Evolutionary conservation across 352 stramenopile genomes (phyloP).

Genomic region (Elongisporangium prolatum): DNA sequence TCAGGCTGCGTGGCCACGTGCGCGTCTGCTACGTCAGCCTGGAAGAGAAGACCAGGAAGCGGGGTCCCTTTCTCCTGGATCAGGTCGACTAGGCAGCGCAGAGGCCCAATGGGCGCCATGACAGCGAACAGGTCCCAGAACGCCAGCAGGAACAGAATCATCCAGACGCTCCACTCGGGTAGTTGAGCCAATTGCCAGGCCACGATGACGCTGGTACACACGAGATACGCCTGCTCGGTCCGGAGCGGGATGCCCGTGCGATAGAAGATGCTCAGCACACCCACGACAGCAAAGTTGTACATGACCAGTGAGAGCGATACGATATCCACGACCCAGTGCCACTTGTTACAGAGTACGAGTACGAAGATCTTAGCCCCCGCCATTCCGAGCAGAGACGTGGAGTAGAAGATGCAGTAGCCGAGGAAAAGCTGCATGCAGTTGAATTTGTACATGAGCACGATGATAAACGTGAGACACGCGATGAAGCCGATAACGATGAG

Average conservation of each 20-base stretch:
- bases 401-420: constrained; percentile 78
- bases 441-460: constrained; percentile 84
- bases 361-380: constrained; percentile 71
- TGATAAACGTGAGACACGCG: constrained; percentile 63
- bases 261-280: constrained; percentile 85
- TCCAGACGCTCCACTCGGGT: constrained; percentile 90
- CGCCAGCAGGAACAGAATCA: constrained; percentile 89
- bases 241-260: constrained; percentile 69
- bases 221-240: constrained; percentile 89
- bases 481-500: constrained; percentile 81
- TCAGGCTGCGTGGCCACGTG: constrained; percentile 18
- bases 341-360: constrained; percentile 41
- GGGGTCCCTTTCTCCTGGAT: constrained; percentile 86
- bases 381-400: constrained; percentile 56
- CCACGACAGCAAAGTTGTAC: constrained; percentile 87
- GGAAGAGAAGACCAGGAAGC: constrained; percentile 93
- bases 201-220: constrained; percentile 93
- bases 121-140: constrained; percentile 98
- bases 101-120: constrained; percentile 92
- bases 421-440: constrained; percentile 73
- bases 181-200: constrained; percentile 95
- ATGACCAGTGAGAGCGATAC: constrained; percentile 66
- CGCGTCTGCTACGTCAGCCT: constrained; percentile 70
- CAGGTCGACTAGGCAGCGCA: constrained; percentile 91
- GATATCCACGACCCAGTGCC: constrained; percentile 49